phyloP scores from a whole-genome alignment of 169 alveolate genomes.

The Cryptosporidium meleagridis region DNA sequence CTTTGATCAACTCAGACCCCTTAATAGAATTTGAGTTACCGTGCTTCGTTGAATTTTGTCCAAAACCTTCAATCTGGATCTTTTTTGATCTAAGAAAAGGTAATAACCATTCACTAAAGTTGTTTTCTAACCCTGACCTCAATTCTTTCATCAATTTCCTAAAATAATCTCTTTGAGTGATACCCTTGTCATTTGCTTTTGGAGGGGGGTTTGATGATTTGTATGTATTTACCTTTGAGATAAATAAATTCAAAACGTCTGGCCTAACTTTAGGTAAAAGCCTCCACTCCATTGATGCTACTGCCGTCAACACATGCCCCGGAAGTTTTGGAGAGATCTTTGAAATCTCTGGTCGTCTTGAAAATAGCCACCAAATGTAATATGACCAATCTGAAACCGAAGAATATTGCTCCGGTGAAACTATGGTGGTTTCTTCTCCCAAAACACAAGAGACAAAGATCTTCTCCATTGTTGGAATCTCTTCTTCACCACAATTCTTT shows the following conservation, averaged over 20 bases:
- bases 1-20: slow-evolving; percentile 35
- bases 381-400: slow-evolving; percentile 68
- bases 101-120: slow-evolving; percentile 61
- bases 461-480: slow-evolving; percentile 16
- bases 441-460: slow-evolving; percentile 27
- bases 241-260: slow-evolving; percentile 24
- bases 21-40: slow-evolving; percentile 3
- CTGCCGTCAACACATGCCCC: slow-evolving; percentile 41
- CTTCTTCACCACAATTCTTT: neutral
- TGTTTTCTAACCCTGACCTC: slow-evolving; percentile 45
- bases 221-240: slow-evolving; percentile 26
- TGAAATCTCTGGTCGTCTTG: slow-evolving; percentile 56
- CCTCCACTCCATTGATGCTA: slow-evolving; percentile 72
- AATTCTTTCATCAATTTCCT: slow-evolving; percentile 25
- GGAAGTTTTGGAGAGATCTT: slow-evolving; percentile 63
- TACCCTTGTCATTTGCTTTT: neutral
- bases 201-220: slow-evolving; percentile 56
- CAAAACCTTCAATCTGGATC: slow-evolving; percentile 31
- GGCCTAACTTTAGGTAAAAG: slow-evolving; percentile 62
- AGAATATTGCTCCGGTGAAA: slow-evolving; percentile 43
- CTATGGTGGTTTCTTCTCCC: slow-evolving; percentile 1
- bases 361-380: slow-evolving; percentile 71
- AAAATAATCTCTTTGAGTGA: slow-evolving; percentile 22
- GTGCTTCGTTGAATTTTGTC: neutral
- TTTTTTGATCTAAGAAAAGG: slow-evolving; percentile 46